Evolutionary conservation across 495 filamentous ascomycete genomes (phyloP), one percentile per base, ranked within the genome.

Genomic region (Penicillium silybi): DNA sequence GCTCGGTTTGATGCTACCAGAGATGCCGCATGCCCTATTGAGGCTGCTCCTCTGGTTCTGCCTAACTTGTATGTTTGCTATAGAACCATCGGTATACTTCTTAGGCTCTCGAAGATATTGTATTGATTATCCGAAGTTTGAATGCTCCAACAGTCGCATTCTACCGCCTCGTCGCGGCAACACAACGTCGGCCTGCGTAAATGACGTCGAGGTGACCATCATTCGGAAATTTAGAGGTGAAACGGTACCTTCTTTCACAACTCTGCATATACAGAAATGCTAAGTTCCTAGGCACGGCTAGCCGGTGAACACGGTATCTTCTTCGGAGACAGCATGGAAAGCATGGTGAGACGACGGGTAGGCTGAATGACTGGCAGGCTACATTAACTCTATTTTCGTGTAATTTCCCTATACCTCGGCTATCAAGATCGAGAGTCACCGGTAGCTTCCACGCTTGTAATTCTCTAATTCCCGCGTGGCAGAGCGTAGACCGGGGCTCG

Each of bases 371-470:
- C 58, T 53, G 47, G 47, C 52, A 62, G 59, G 51, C 38, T 50
- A 62, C 56, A 56, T 57, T 48, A 62, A 62, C 59, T 62, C 48
- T 65, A 65, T 62, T 56, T 34, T 48, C 22, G 53, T 64, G 56
- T 62, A 59, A 59, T 57, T 29, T 34, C 20, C 35, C 4, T 15
- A 2, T 18, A 3, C 17, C 29, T 51, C 29, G 6, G 41, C 32
- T 45, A 48, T 41, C 44, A 44, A 15, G 2, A 8, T 22, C 11
- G n/a, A 43, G 43, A 34, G n/a, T 16, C 40, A 26, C 3, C 25
- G 15, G 35, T 29, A 16, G 44, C 38, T 44, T 48, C 25, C 26
- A 16, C 25, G 35, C 20, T 8, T 45, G 16, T 34, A 15, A 32
- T 48, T 44, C 34, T 35, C 39, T 19, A 37, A 41, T 43, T 47